Conservation (phyloP, 2,329 filamentous ascomycete species). For the Cytospora chrysosperma region DNA sequence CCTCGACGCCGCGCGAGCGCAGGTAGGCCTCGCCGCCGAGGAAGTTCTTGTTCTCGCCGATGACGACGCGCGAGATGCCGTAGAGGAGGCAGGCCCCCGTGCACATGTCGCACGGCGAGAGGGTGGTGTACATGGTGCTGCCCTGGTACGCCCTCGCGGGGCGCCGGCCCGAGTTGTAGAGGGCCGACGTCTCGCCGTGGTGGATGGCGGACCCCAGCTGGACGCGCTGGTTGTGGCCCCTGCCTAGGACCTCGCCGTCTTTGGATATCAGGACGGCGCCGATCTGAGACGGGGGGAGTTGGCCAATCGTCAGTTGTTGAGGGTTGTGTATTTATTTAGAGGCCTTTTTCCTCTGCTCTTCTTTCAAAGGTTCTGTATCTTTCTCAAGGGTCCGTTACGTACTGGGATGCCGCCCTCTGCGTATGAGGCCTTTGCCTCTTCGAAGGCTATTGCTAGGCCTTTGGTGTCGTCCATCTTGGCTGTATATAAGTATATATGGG, state of each 20-base stretch:
- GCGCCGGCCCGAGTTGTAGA: slow-evolving; percentile 71
- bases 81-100: slow-evolving; percentile 77
- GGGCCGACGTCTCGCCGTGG: slow-evolving; percentile 73
- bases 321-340: neutral
- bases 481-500: neutral
- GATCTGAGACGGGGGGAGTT: slow-evolving; percentile 39
- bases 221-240: slow-evolving; percentile 73
- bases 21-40: slow-evolving; percentile 72
- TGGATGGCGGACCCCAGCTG: slow-evolving; percentile 50
- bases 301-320: neutral
- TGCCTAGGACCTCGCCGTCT: slow-evolving; percentile 68
- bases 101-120: slow-evolving; percentile 81
- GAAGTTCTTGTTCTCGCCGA: slow-evolving; percentile 76
- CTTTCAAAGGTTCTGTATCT: neutral
- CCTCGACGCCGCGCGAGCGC: slow-evolving; percentile 65
- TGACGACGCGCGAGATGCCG: slow-evolving; percentile 70
- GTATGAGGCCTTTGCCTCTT: slow-evolving; percentile 46
- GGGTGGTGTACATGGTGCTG: slow-evolving; percentile 79
- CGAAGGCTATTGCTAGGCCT: slow-evolving; percentile 44
- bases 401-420: slow-evolving; percentile 50
- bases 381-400: no score
- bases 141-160: slow-evolving; percentile 67
- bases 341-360: neutral
- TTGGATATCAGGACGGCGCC: slow-evolving; percentile 62
- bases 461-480: slow-evolving; percentile 41